These are phyloP conservation scores for Microdochium bolleyi DNA, from an alignment of 2,329 filamentous ascomycete genomes.

Conservation along the genomic window DNA sequence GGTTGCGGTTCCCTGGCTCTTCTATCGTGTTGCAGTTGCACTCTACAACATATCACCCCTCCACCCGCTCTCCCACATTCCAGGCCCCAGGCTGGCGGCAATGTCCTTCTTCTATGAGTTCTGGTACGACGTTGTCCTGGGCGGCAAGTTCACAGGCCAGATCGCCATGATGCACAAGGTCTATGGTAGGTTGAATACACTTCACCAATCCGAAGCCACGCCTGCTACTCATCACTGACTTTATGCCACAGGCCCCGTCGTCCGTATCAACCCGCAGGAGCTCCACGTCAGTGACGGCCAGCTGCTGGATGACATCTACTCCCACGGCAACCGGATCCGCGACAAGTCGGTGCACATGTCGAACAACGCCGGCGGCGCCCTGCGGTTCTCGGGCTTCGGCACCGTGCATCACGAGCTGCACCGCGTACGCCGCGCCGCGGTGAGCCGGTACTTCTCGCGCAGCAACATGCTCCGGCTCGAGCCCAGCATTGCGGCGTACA, in stretches of 20 bases:
- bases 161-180: slow-evolving; percentile 11
- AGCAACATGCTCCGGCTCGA: not conserved
- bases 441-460: not conserved
- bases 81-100: slow-evolving; percentile 14
- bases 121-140: slow-evolving; percentile 12
- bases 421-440: not conserved
- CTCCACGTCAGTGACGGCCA: slow-evolving; percentile 22
- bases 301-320: slow-evolving; percentile 16
- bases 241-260: slow-evolving; percentile 14
- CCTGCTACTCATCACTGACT: not conserved
- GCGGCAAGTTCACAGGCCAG: slow-evolving; percentile 11
- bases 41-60: not conserved
- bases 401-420: slow-evolving; percentile 1
- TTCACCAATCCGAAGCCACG: not conserved
- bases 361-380: not conserved
- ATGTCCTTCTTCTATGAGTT: slow-evolving; percentile 12
- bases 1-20: slow-evolving; percentile 11
- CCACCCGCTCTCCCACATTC: slow-evolving; percentile 2
- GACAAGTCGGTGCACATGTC: slow-evolving; percentile 6
- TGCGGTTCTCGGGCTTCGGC: slow-evolving; percentile 1
- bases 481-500: not conserved
- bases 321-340: slow-evolving; percentile 2
- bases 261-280: slow-evolving; percentile 23
- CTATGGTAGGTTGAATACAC: slow-evolving; percentile 10
- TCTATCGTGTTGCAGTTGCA: not conserved